Percentiles rank a stretch among this genome's conserved stretches.
These are phyloP conservation scores for Colletotrichum karsti DNA, from an alignment of 2,329 filamentous ascomycete genomes.

Conservation along the genomic window DNA sequence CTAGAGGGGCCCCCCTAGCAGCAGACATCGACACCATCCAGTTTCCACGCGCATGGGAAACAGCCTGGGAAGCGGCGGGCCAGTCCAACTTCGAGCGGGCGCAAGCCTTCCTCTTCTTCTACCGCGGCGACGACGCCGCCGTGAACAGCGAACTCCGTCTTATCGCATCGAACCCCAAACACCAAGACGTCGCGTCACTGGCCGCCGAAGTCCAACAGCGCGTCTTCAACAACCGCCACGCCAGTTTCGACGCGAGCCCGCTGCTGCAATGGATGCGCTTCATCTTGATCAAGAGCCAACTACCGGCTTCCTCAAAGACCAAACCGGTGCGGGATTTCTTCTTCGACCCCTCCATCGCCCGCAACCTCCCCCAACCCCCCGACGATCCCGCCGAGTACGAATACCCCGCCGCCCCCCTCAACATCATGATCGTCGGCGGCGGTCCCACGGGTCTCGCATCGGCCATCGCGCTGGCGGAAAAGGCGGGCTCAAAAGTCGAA, in stretches of 20 bases:
- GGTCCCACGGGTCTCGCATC: not conserved
- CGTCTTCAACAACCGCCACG: conserved; percentile 39
- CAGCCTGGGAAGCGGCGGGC: conserved; percentile 9
- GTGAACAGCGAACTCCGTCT: conserved; percentile 34
- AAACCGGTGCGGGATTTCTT: not conserved
- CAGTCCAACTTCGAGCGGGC: conserved; percentile 38
- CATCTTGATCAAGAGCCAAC: not conserved
- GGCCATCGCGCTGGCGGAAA: conserved; percentile 37
- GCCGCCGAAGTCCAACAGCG: conserved; percentile 37
- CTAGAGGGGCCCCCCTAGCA: not conserved
- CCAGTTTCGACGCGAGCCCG: conserved; percentile 38
- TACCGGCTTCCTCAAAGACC: not conserved
- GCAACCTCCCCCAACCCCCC: not conserved
- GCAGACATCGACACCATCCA: not conserved
- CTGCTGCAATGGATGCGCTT: conserved; percentile 41
- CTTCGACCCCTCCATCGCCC: not conserved
- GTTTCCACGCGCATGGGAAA: conserved; percentile 4
- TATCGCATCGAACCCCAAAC: conserved; percentile 36
- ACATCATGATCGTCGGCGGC: not conserved
- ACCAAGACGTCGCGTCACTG: conserved; percentile 28
- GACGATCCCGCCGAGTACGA: not conserved
- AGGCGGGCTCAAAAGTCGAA: conserved; percentile 39
- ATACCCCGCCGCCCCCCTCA: not conserved
- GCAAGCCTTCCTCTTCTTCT: conserved; percentile 40
- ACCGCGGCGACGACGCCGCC: conserved; percentile 35